A percentile compares a stretch with the other conserved stretches of the same genome.
Evolutionary conservation across 305 asterid genomes (phyloP).

Genomic region (Caryopteris hybrid): DNA sequence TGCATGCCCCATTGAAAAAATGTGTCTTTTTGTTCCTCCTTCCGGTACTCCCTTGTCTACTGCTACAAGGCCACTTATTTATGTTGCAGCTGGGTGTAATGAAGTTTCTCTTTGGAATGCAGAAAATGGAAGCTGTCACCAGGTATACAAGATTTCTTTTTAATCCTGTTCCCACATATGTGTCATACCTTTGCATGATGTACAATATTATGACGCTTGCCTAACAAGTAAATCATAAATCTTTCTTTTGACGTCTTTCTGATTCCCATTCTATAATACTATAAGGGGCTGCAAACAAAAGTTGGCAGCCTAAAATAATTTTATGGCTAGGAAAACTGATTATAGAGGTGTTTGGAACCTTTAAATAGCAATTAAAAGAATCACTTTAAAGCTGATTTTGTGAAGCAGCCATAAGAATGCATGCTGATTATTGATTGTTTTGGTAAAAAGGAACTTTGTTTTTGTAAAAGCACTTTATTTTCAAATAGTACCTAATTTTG

Average conservation of each 20-base stretch:
- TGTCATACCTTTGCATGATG: constrained; percentile 1
- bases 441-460: too few species aligned
- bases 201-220: background rate
- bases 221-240: constrained; percentile 3
- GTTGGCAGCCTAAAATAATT: too few species aligned
- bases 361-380: too few species aligned
- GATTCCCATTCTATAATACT: background rate
- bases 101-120: constrained; percentile 99
- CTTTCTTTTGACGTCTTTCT: constrained; percentile 2
- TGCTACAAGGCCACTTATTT: constrained; percentile 88
- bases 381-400: too few species aligned
- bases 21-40: constrained; percentile 95
- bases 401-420: too few species aligned
- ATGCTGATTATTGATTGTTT: too few species aligned
- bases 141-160: constrained; percentile 46
- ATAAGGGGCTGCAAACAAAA: too few species aligned
- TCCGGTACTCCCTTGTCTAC: constrained; percentile 71
- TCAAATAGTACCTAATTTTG: too few species aligned
- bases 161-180: background rate
- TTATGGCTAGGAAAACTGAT: too few species aligned
- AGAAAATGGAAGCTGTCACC: constrained; percentile 98
- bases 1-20: constrained; percentile 80
- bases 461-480: too few species aligned
- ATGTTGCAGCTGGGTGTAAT: constrained; percentile 97
- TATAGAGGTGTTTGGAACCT: too few species aligned